These are phyloP conservation scores for Climacium dendroides DNA, from an alignment of 225 moss, liverwort and hornwort species.

Conservation along the genomic window DNA sequence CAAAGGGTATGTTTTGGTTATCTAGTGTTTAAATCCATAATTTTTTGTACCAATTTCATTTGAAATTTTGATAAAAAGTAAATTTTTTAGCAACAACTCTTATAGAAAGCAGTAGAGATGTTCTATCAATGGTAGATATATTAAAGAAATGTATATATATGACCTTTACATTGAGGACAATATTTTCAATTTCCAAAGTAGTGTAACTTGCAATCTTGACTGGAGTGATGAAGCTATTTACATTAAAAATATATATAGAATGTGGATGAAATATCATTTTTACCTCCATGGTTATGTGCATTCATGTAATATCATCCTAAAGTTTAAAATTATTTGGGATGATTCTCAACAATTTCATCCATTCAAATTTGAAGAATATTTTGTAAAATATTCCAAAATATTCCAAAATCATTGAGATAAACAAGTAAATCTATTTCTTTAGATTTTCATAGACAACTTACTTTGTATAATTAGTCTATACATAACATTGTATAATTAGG, in stretches of 20 bases:
- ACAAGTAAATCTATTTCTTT: not conserved
- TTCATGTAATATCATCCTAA: not conserved
- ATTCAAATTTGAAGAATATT: not conserved
- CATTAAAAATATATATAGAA: not conserved
- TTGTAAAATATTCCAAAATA: not conserved
- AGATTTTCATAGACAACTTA: not conserved
- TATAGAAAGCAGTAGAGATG: not conserved
- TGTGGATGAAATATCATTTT: not conserved
- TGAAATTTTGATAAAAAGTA: not conserved
- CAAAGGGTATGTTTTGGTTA: not conserved
- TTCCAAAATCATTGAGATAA: not conserved
- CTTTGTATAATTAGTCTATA: no score
- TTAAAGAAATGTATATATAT: not conserved
- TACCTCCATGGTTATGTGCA: not conserved
- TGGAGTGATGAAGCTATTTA: not conserved
- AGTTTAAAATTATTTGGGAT: not conserved
- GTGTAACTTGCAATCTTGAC: not conserved
- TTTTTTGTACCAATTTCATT: not conserved
- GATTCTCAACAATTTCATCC: not conserved
- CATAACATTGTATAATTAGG: no score
- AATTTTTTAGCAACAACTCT: not conserved
- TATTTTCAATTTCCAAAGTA: not conserved
- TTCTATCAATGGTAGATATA: not conserved
- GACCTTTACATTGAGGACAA: not conserved
- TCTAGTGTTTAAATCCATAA: not conserved